Base-by-base conservation (phyloP, 2,329 filamentous ascomycete genomes). In the Phialemonium atrogriseum region DNA sequence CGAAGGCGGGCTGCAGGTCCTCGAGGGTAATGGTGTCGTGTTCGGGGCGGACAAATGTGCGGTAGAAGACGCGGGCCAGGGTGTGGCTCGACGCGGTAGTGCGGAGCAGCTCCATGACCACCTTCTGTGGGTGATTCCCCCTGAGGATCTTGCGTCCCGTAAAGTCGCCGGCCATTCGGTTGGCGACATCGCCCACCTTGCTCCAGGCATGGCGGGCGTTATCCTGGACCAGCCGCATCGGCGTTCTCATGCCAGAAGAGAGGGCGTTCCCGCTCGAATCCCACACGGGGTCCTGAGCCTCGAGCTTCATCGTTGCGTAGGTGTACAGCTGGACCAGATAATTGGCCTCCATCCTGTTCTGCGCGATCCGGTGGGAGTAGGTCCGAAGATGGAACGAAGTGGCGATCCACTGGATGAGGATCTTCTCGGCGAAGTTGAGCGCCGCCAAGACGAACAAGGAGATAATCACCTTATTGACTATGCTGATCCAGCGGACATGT, bases 361-460 rank as follows among this genome's bases (percentile, higher is more conserved):
- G 85, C 6, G 38, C 38, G 46, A 95, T 95, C 11, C 89, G 71
- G 45, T 89, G 85, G 15, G 84, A 79, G 49, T 96, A 96, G 0
- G 89, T 95, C 26, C 89, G 75, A 36, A 84, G 67, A 54, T 96
- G 89, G 58, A 96, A 96, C 39, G 82, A 87, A 36, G 88, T 88
- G 19, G 89, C 88, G 44, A 96, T 94, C 59, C 94, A 80, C 51
- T 95, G 88, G 34, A 95, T 94, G 44, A 94, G 73, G 38, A 95
- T 83, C 64, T 95, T 96, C 56, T 95, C 88, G 32, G 81, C 67
- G 38, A 91, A 81, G 56, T 96, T 95, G 39, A 95, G 64, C 3
- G 77, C 66, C 0, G 78, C 73, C 39, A 84, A 73, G 10, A 93
- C 80, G 45, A 96, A 88, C n/a, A 93, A 51, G 3, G 84, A 72